Conservation (phyloP, 176 grass and related monocot species). For the Juncus inflexus region DNA sequence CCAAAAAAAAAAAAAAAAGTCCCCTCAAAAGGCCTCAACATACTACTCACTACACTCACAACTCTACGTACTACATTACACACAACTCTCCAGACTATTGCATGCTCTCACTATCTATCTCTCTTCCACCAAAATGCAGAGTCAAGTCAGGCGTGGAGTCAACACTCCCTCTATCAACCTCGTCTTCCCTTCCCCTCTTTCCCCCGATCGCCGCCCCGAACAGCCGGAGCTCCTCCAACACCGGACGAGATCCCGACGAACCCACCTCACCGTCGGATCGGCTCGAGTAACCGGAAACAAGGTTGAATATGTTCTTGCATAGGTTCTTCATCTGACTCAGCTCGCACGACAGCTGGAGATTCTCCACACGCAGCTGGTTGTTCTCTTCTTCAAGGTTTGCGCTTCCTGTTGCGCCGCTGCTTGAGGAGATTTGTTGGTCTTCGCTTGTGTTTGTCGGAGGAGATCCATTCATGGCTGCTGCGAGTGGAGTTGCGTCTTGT, state of each 20-base stretch:
- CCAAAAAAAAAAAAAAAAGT: no score
- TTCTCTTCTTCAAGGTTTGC: constrained; percentile 23
- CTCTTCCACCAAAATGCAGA: no score
- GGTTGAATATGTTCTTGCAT: constrained; percentile 55
- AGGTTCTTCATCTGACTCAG: constrained; percentile 53
- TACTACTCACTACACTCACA: no score
- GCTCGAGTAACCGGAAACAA: constrained; percentile 40
- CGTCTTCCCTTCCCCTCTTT: no score
- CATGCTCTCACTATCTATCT: no score
- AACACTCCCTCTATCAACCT: no score
- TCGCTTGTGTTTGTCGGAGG: constrained; percentile 63
- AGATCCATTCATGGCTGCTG: constrained; percentile 19
- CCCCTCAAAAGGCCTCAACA: no score
- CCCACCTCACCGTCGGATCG: constrained; percentile 19
- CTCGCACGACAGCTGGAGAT: constrained; percentile 56
- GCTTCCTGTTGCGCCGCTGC: constrained; percentile 1
- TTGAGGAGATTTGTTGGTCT: constrained; percentile 44
- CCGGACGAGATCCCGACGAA: background rate
- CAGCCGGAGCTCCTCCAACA: no score
- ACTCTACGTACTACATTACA: no score
- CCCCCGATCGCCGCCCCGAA: no score
- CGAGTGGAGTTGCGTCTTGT: constrained; percentile 25
- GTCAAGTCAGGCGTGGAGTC: no score
- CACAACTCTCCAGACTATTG: no score
- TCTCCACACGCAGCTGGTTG: constrained; percentile 62